phyloP scores from a whole-genome alignment of 2,329 filamentous ascomycete genomes.

The Didymella pomorum region DNA sequence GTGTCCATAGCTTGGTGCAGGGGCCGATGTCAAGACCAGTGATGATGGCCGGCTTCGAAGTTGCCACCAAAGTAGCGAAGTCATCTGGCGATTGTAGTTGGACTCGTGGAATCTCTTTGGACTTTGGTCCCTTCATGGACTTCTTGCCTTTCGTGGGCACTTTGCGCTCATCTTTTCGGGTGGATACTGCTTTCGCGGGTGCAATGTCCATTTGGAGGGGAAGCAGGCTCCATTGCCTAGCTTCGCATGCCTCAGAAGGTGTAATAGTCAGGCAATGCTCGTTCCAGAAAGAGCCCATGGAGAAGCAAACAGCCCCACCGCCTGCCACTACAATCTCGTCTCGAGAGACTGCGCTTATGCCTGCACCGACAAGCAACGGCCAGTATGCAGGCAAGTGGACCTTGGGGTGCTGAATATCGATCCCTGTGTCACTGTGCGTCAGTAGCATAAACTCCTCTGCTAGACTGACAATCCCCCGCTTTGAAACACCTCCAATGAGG shows the following conservation, averaged over 20 bases:
- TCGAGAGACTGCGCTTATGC: conserved; percentile 58
- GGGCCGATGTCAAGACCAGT: conserved; percentile 70
- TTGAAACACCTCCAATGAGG: conserved; percentile 62
- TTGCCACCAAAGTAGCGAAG: conserved; percentile 67
- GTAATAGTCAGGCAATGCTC: conserved; percentile 36
- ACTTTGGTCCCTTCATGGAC: conserved; percentile 15
- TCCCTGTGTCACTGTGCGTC: conserved; percentile 26
- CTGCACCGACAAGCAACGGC: conserved; percentile 77
- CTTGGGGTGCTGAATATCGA: conserved; percentile 31
- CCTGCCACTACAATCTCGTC: conserved; percentile 70
- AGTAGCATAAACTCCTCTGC: conserved; percentile 42
- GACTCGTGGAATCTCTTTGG: conserved; percentile 60
- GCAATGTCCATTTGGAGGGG: conserved; percentile 22
- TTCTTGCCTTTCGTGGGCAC: conserved; percentile 25
- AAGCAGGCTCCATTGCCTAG: conserved; percentile 29
- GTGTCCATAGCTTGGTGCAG: conserved; percentile 73
- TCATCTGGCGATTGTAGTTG: conserved; percentile 61
- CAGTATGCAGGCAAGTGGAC: conserved; percentile 51
- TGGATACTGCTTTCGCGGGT: conserved; percentile 19
- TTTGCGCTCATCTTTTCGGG: conserved; percentile 20
- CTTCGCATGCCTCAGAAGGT: conserved; percentile 22
- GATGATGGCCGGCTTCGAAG: conserved; percentile 70
- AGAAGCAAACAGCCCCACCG: conserved; percentile 88
- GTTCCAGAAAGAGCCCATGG: conserved; percentile 89
- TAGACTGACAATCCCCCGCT: conserved; percentile 36